Base-by-base conservation (phyloP, 2,329 filamentous ascomycete genomes). In the Acephala macrosclerotiorum region DNA sequence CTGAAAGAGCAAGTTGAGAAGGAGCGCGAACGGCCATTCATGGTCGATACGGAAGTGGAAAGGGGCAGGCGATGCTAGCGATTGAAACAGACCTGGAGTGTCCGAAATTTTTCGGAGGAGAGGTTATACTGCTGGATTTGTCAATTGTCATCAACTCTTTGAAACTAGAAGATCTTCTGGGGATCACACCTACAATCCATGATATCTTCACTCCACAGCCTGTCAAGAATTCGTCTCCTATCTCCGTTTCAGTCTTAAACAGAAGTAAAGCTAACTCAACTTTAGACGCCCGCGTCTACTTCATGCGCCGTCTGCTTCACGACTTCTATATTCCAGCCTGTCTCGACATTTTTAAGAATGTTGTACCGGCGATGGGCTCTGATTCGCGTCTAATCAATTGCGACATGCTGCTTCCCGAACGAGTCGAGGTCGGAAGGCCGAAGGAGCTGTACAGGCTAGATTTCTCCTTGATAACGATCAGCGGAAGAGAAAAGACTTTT, bases 151-250 rank as follows among this genome's bases (percentile, higher is more conserved):
- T 63, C 29, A 38, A 40, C 16, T 22, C 51, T 14, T 18, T 63
- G 55, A 63, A 47, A 12, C 4, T 26, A 29, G 61, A 59, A 26
- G 63, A 61, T 16, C 59, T 80, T 2, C 70, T 71, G 9, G 70
- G 71, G 1, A 76, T 80, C 58, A 67, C 68, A 3, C 64, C 72
- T 1, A 70, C 72, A 51, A 65, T 68, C 2, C 75, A 81, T 60
- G 76, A 81, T 60, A 77, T 80, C 67, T 79, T 82, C 64, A 76
- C 73, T 0, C 73, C 76, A 3, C 80, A 82, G 62, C 79, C 79
- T 0, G 66, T 82, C 12, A 75, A 72, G 26, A 80, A 79, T 1
- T 53, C 12, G 40, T 25, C 9, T 11, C 45, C 18, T 14, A n/a
- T 4, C 5, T 16, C 12, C 14, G 12, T 42, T 42, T 12, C 12